phyloP scores from a whole-genome alignment of 2,329 filamentous ascomycete species.

The Fusarium albidum region DNA sequence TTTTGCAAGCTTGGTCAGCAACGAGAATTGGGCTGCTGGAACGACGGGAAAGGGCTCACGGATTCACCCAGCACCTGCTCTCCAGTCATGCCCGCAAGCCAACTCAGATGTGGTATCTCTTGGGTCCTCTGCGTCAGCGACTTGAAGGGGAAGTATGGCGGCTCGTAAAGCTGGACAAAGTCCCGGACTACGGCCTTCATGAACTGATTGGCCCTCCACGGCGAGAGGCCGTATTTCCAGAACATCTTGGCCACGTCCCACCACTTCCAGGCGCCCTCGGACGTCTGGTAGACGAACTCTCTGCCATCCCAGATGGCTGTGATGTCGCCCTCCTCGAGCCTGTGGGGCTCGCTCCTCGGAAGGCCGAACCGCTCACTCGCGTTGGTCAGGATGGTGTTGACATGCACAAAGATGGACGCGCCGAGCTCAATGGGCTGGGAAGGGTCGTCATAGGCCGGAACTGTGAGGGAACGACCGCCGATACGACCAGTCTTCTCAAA shows the following conservation, averaged over 20 bases:
- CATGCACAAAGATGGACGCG: slow-evolving; percentile 87
- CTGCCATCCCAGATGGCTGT: slow-evolving; percentile 88
- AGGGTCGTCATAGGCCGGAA: slow-evolving; percentile 76
- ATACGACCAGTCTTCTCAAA: slow-evolving; percentile 83
- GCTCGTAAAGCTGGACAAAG: slow-evolving; percentile 83
- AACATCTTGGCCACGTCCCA: slow-evolving; percentile 82
- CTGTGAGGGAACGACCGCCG: slow-evolving; percentile 87
- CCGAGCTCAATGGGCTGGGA: slow-evolving; percentile 81
- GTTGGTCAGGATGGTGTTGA: slow-evolving; percentile 83
- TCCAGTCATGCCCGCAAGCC: slow-evolving; percentile 75
- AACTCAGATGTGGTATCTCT: slow-evolving; percentile 69
- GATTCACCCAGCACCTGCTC: slow-evolving; percentile 74
- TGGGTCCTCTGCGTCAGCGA: slow-evolving; percentile 75
- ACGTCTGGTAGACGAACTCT: slow-evolving; percentile 73
- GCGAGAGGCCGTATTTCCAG: slow-evolving; percentile 86
- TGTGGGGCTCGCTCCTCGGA: slow-evolving; percentile 54
- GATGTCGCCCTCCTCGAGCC: slow-evolving; percentile 58
- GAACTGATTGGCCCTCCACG: slow-evolving; percentile 75
- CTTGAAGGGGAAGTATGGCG: slow-evolving; percentile 83
- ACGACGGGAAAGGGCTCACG: slow-evolving; percentile 43
- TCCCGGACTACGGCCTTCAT: slow-evolving; percentile 75
- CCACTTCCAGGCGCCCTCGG: slow-evolving; percentile 70
- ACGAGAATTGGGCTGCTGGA: neutral
- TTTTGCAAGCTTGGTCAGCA: slow-evolving; percentile 3
- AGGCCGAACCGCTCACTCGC: slow-evolving; percentile 78